A percentile compares a stretch with the other conserved stretches of the same genome.
Conservation (phyloP, 2,329 filamentous ascomycete species). For the Trichoderma semiorbis region DNA sequence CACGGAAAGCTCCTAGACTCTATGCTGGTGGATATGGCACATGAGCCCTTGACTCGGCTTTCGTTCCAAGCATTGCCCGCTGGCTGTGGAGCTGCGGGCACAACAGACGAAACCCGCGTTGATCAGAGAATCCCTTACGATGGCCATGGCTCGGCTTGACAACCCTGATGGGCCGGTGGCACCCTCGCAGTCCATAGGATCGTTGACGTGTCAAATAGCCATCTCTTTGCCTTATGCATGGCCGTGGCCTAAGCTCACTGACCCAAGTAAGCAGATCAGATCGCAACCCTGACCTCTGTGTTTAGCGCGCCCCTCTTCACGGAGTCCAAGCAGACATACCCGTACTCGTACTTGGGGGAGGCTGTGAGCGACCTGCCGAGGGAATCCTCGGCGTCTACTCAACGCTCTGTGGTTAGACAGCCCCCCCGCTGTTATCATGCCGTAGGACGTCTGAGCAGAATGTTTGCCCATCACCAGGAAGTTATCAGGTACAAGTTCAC, state of each 20-base stretch:
- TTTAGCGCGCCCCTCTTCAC: slow-evolving; percentile 9
- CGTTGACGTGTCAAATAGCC: slow-evolving; percentile 16
- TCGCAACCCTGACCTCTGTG: slow-evolving; percentile 11
- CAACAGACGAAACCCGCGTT: neutral
- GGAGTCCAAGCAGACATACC: neutral
- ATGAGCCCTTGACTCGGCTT: neutral
- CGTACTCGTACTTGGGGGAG: neutral
- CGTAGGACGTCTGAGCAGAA: neutral
- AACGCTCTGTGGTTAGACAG: neutral
- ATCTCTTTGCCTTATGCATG: slow-evolving; percentile 10
- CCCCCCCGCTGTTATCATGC: neutral
- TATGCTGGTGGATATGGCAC: neutral
- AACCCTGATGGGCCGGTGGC: slow-evolving; percentile 2
- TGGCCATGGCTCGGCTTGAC: neutral
- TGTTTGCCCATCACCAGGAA: neutral
- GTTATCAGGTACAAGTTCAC: neutral
- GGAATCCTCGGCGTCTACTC: neutral
- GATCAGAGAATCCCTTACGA: neutral
- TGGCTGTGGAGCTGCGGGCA: slow-evolving; percentile 11
- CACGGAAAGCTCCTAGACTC: neutral
- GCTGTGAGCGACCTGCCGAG: neutral
- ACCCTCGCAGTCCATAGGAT: neutral
- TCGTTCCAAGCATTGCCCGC: neutral
- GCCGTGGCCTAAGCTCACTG: slow-evolving; percentile 14
- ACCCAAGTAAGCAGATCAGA: slow-evolving; percentile 17